Conservation (phyloP, 2,329 filamentous ascomycete species). For the Escovopsis sp. region DNA sequence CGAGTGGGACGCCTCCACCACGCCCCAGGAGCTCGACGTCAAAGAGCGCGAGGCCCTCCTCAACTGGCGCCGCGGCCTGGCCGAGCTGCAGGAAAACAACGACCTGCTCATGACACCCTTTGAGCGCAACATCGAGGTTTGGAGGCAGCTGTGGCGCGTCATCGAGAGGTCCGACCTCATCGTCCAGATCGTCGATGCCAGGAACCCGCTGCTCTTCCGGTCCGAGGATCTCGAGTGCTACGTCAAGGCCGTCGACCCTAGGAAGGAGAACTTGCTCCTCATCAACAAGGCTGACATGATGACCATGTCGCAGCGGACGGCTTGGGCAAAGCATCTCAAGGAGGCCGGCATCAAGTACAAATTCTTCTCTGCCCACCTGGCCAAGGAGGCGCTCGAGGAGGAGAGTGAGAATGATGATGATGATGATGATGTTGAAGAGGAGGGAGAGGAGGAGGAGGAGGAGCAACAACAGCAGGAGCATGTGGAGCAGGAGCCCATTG, state of each 20-base stretch:
- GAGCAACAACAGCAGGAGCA: constrained; percentile 17
- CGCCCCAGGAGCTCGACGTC: constrained; percentile 64
- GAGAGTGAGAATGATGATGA: constrained; percentile 39
- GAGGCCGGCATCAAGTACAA: constrained; percentile 72
- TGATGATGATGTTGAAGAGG: constrained; percentile 16
- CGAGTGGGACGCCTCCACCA: constrained; percentile 75
- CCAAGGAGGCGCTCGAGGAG: constrained; percentile 76
- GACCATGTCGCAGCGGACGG: constrained; percentile 65
- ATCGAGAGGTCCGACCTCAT: constrained; percentile 92
- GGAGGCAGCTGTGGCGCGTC: constrained; percentile 95
- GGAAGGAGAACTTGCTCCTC: constrained; percentile 80
- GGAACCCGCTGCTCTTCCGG: constrained; percentile 86
- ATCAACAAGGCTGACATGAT: constrained; percentile 99
- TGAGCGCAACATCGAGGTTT: constrained; percentile 92
- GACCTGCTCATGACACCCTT: constrained; percentile 96
- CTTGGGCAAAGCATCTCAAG: constrained; percentile 80
- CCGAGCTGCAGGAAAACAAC: constrained; percentile 84
- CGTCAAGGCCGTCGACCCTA: constrained; percentile 78
- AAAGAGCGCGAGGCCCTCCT: constrained; percentile 70
- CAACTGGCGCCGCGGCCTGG: constrained; percentile 77
- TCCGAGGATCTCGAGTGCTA: constrained; percentile 89
- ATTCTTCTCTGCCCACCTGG: constrained; percentile 90
- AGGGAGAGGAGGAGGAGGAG: constrained; percentile 11
- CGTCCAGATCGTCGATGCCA: constrained; percentile 95
- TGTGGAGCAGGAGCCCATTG: constrained; percentile 16